phyloP scores from a whole-genome alignment of 2,329 filamentous ascomycete species.

The Cladosporium sp. region DNA sequence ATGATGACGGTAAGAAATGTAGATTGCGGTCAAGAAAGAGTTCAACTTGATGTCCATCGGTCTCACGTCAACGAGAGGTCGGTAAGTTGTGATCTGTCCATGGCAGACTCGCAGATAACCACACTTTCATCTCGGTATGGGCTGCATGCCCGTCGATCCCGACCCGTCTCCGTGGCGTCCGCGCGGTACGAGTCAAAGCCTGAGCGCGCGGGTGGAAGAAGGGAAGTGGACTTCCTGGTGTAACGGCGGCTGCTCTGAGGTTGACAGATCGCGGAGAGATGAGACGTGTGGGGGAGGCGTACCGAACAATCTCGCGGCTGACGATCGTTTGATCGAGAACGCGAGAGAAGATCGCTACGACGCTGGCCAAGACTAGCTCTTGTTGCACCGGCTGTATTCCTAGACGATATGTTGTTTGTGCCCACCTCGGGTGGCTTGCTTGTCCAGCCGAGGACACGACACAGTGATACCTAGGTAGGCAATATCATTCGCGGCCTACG shows the following conservation, averaged over 20 bases:
- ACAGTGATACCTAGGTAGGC: not conserved
- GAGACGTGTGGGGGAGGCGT: slow-evolving; percentile 5
- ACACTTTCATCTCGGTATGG: not conserved
- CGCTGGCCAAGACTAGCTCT: slow-evolving; percentile 1
- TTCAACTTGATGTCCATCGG: not conserved
- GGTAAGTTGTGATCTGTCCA: not conserved
- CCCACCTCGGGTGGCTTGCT: not conserved
- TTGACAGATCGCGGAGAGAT: slow-evolving; percentile 11
- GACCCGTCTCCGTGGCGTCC: slow-evolving; percentile 7
- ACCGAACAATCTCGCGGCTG: slow-evolving; percentile 7
- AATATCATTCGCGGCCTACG: not conserved
- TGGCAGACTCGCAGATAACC: not conserved
- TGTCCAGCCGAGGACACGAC: not conserved
- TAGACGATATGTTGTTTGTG: not conserved
- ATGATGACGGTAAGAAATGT: not conserved
- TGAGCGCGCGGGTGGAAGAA: slow-evolving; percentile 1
- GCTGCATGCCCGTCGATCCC: slow-evolving; percentile 3
- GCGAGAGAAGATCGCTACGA: not conserved
- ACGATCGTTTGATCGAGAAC: slow-evolving; percentile 12
- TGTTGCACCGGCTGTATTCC: not conserved
- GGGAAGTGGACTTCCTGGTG: slow-evolving; percentile 2
- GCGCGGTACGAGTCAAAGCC: slow-evolving; percentile 3
- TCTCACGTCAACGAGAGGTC: not conserved
- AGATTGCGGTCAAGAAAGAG: not conserved
- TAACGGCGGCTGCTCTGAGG: not conserved